These are phyloP conservation scores for Penicillium ucsense DNA, from an alignment of 495 filamentous ascomycete genomes.

Conservation along the genomic window DNA sequence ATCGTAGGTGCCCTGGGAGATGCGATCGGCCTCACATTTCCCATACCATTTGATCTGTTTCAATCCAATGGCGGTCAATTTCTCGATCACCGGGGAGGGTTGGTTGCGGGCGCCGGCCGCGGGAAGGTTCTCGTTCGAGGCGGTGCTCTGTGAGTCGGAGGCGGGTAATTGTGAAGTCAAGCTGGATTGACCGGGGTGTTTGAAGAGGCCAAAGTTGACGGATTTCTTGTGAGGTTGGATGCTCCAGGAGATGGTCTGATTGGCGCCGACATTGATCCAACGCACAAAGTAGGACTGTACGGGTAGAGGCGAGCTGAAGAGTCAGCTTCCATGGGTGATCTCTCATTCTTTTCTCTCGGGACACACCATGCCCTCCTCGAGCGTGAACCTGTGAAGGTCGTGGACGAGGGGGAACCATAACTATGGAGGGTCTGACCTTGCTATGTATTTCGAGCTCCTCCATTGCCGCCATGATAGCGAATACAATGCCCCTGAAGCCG, in stretches of 20 bases:
- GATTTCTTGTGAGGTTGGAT: slow-evolving; percentile 96
- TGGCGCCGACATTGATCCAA: slow-evolving; percentile 84
- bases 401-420: background rate
- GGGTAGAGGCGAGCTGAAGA: background rate
- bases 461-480: slow-evolving; percentile 71
- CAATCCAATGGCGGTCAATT: slow-evolving; percentile 75
- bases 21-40: slow-evolving; percentile 92
- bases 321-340: no score
- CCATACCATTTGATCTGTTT: slow-evolving; percentile 82
- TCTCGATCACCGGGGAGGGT: slow-evolving; percentile 60
- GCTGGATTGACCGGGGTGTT: slow-evolving; percentile 69
- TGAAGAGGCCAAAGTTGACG: slow-evolving; percentile 95
- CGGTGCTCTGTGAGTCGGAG: slow-evolving; percentile 34
- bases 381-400: no score
- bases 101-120: slow-evolving; percentile 31
- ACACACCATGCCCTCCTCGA: no score
- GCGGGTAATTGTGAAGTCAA: slow-evolving; percentile 35
- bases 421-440: slow-evolving; percentile 54
- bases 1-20: slow-evolving; percentile 83
- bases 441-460: slow-evolving; percentile 97
- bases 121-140: slow-evolving; percentile 33
- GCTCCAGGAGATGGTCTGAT: slow-evolving; percentile 94
- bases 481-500: background rate
- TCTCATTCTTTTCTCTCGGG: no score
- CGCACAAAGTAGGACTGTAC: slow-evolving; percentile 88